These are phyloP conservation scores for Letharia lupina DNA, from an alignment of 495 filamentous ascomycete species.

Conservation along the genomic window DNA sequence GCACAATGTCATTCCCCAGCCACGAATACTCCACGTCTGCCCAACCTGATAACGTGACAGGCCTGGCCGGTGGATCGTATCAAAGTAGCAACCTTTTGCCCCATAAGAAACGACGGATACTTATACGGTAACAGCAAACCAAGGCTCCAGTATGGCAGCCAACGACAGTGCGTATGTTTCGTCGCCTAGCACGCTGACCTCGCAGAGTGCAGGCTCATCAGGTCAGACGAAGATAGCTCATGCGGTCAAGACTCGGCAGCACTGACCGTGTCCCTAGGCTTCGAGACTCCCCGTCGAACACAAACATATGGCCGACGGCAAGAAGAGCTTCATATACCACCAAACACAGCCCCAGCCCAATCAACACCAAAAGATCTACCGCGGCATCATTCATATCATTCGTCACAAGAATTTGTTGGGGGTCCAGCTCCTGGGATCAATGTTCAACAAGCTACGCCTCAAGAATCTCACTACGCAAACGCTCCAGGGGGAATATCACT, in stretches of 20 bases:
- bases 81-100: neutral
- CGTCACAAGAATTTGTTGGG: constrained; percentile 44
- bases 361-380: constrained; percentile 34
- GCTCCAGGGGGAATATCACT: constrained; percentile 36
- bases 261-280: constrained; percentile 42
- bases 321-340: constrained; percentile 74
- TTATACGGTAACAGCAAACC: neutral
- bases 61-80: constrained; percentile 7
- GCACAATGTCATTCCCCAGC: neutral
- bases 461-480: constrained; percentile 48
- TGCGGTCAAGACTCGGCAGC: constrained; percentile 23
- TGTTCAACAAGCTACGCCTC: constrained; percentile 54
- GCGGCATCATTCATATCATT: constrained; percentile 42
- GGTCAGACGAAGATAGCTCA: constrained; percentile 9
- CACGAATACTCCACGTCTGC: neutral
- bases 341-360: constrained; percentile 41
- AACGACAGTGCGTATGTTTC: constrained; percentile 8
- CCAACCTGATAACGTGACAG: constrained; percentile 8
- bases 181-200: neutral
- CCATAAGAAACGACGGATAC: neutral
- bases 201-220: constrained; percentile 12
- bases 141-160: constrained; percentile 3
- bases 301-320: constrained; percentile 45
- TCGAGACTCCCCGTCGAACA: constrained; percentile 47
- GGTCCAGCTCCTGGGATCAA: constrained; percentile 52